Percentiles rank a stretch among this genome's conserved stretches.
Evolutionary conservation across 176 grass and related monocot genomes (phyloP).

Genomic region (Puccinellia tenuiflora): DNA sequence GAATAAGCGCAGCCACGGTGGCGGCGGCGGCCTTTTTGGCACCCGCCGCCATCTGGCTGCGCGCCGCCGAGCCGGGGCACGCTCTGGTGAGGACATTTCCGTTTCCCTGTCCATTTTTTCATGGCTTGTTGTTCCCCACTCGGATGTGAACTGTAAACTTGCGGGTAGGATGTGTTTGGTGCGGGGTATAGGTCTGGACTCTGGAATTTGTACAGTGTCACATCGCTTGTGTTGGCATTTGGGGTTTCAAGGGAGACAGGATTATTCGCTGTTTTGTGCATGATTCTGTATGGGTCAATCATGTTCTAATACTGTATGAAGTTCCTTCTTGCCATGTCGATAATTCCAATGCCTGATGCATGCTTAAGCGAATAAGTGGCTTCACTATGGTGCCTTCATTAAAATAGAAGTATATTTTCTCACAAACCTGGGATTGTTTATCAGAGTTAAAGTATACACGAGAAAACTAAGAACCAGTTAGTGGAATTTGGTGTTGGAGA

Average conservation of each 20-base stretch:
- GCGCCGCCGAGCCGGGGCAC: slow-evolving; percentile 29
- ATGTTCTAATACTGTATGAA: not conserved
- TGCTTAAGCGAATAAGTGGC: not conserved
- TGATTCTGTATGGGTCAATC: slow-evolving; percentile 1
- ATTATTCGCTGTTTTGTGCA: slow-evolving; percentile 31
- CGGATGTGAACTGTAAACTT: slow-evolving; percentile 21
- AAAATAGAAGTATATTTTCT: not conserved
- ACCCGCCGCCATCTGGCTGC: slow-evolving; percentile 22
- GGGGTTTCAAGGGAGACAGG: slow-evolving; percentile 24
- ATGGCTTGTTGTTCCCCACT: slow-evolving; percentile 13
- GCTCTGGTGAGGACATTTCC: slow-evolving; percentile 37
- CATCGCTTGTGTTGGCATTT: slow-evolving; percentile 18
- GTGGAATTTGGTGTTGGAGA: not conserved
- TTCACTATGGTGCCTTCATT: not conserved
- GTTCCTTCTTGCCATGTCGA: not conserved
- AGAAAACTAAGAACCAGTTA: not conserved
- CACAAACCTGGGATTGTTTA: not conserved
- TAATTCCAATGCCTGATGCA: not conserved
- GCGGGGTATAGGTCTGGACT: slow-evolving; percentile 21
- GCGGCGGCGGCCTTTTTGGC: slow-evolving; percentile 24
- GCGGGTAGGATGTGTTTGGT: not conserved
- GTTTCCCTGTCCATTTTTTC: not conserved
- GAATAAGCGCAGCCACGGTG: slow-evolving; percentile 24
- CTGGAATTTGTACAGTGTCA: slow-evolving; percentile 19
- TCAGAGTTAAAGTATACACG: not conserved